Base-by-base conservation (phyloP, 192 early-diverging fungal species). In the Diversispora epigaea region DNA sequence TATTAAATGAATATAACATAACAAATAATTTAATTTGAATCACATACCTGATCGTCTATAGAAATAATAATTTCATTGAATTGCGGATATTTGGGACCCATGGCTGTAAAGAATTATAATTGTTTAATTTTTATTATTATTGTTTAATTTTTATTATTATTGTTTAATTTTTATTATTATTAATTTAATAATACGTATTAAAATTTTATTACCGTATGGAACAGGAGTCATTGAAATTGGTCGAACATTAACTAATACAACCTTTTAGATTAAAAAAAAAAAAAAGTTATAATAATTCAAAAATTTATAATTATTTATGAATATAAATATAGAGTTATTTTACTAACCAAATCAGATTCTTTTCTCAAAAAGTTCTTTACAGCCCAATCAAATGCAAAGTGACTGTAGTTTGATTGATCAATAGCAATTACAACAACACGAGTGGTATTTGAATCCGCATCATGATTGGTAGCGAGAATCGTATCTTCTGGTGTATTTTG, bases 161-260 rank as follows among this genome's bases (percentile, higher is more conserved):
- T 40, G 41, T 15, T 39, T 39, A 15, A 43, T 1, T n/a, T 22
- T 14, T 3, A 7, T 50, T 15, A 12, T 10, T 3, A 22, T 39
- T 39, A 43, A n/a, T 32, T 32, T 32, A 32, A 2, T 32, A 32
- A 32, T 32, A 32, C 4, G 14, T 50, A 57, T 57, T 15, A 39
- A 19, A 17, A 1, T 32, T 32, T 25, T 32, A 0, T 32, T 32
- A 77, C 22, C 55, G 49, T 78, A 78, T 22, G 74, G 70, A 14
- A 39, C 63, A 4, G 82, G 84, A 46, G 84, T 39, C 12, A 62
- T 67, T 6, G 77, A 43, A 50, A 77, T 43, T 41, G 78, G 73
- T 17, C 81, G 41, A 0, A 84, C 79, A 70, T 83, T 80, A 6
- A 84, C 49, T 6, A 83, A 72, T 39, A 84, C 63, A 6, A 83